A percentile compares a stretch with the other conserved stretches of the same genome.
Conservation (phyloP, 352 stramenopile genomes). For the Phytophthora multivora region DNA sequence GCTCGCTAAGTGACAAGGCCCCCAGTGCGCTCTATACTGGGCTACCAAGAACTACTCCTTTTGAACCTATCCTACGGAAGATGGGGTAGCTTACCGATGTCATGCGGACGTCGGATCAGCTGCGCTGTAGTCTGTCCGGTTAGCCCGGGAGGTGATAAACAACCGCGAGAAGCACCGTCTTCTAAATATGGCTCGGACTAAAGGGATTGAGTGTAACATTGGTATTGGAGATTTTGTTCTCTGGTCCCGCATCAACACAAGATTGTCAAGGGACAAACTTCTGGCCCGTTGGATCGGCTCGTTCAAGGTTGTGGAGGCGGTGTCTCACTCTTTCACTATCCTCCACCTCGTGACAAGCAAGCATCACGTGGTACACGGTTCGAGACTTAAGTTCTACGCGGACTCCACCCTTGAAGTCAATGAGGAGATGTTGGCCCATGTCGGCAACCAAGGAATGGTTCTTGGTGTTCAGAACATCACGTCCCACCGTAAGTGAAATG, state of each 20-base stretch:
- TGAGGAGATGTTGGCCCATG: constrained; percentile 8
- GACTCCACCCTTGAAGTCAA: neutral
- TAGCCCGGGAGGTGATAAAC: constrained; percentile 2
- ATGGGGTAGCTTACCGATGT: neutral
- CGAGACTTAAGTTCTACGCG: neutral
- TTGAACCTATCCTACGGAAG: neutral
- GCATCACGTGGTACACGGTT: neutral
- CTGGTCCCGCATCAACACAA: constrained; percentile 6
- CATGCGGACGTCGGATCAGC: neutral
- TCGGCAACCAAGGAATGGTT: constrained; percentile 13
- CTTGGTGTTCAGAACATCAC: neutral
- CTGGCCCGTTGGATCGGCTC: constrained; percentile 6
- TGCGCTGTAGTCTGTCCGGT: neutral
- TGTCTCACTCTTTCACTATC: constrained; percentile 4
- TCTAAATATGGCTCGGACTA: constrained; percentile 1
- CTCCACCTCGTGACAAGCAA: constrained; percentile 4
- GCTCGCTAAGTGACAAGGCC: neutral
- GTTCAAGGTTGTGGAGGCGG: neutral
- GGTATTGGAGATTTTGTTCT: constrained; percentile 4
- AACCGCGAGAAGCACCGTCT: neutral
- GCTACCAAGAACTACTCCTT: neutral
- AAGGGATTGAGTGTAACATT: constrained; percentile 7
- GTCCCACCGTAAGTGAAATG: neutral
- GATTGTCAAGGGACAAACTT: constrained; percentile 3
- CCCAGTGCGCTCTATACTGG: constrained; percentile 1